Evolutionary conservation across 305 asterid genomes (phyloP).

Genomic region (Fraxinus greggii): DNA sequence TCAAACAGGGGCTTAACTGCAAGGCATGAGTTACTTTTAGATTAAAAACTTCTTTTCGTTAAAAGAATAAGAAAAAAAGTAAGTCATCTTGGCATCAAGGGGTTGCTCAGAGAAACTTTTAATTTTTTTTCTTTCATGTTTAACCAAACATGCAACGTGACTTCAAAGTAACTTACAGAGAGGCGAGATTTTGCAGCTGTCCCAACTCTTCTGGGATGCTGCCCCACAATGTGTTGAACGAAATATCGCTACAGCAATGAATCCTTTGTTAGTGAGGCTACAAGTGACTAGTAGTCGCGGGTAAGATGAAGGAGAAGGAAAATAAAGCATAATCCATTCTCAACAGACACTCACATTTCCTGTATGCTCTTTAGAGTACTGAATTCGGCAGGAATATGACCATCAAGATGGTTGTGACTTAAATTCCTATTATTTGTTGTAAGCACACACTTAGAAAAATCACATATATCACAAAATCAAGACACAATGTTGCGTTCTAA

Average conservation of each 20-base stretch:
- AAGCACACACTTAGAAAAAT: not conserved
- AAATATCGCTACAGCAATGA: conserved; percentile 57
- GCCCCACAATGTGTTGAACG: conserved; percentile 69
- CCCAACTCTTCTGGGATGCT: conserved; percentile 80
- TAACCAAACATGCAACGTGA: not conserved
- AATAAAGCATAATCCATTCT: not conserved
- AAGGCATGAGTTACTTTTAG: not conserved
- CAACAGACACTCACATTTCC: conserved; percentile 53
- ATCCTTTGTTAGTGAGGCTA: not conserved
- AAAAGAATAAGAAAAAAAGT: not conserved
- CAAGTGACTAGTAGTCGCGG: not conserved
- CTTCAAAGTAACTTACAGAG: conserved; percentile 57
- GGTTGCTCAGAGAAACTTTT: not conserved
- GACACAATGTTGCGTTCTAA: not conserved
- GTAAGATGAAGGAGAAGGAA: not conserved
- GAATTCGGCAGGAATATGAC: conserved; percentile 73
- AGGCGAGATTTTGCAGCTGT: conserved; percentile 76
- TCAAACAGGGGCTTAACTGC: not conserved
- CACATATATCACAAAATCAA: not conserved
- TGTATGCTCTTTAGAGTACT: conserved; percentile 82
- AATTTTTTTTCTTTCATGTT: not conserved
- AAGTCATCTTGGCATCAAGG: not conserved
- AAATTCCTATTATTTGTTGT: conserved; percentile 53
- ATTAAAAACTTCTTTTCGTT: not conserved
- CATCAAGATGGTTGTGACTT: conserved; percentile 68